Percentiles rank a stretch among this genome's conserved stretches.
Conservation (phyloP, 2,329 filamentous ascomycete species). For the Sclerotinia trifoliorum region DNA sequence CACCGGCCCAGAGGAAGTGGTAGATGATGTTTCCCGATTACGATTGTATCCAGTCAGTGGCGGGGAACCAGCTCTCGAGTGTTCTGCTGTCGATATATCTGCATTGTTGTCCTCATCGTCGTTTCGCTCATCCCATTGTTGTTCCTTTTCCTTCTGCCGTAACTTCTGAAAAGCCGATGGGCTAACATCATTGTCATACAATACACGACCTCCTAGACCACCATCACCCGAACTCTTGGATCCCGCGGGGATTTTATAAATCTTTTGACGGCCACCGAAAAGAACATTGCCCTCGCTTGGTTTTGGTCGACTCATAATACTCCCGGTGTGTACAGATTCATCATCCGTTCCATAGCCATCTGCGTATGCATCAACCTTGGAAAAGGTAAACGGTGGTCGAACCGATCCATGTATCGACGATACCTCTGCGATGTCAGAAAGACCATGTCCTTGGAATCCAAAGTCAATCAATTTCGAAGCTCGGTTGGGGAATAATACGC, state of each 20-base stretch:
- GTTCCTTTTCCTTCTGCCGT: conserved; percentile 48
- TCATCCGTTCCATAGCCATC: conserved; percentile 64
- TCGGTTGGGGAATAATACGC: conserved; percentile 79
- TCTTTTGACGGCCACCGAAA: conserved; percentile 93
- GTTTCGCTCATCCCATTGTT: conserved; percentile 41
- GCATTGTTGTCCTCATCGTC: conserved; percentile 33
- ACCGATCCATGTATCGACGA: conserved; percentile 70
- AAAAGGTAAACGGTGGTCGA: conserved; percentile 57
- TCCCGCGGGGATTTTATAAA: conserved; percentile 73
- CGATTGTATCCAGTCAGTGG: conserved; percentile 64
- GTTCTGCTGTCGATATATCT: conserved; percentile 35
- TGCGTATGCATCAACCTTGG: conserved; percentile 65
- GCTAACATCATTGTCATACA: conserved; percentile 86
- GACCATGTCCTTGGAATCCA: conserved; percentile 47
- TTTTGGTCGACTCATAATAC: conserved; percentile 80
- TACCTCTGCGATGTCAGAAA: conserved; percentile 88
- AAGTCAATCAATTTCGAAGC: conserved; percentile 75
- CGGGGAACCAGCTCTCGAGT: conserved; percentile 53
- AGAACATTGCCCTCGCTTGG: conserved; percentile 87
- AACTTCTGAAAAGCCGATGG: conserved; percentile 81
- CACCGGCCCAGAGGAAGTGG: conserved; percentile 62
- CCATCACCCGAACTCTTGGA: conserved; percentile 44
- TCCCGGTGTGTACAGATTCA: conserved; percentile 58
- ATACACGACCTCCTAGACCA: conserved; percentile 61
- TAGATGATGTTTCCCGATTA: conserved; percentile 84